Conservation (phyloP, 352 stramenopile genomes). For the Pythium biforme region DNA sequence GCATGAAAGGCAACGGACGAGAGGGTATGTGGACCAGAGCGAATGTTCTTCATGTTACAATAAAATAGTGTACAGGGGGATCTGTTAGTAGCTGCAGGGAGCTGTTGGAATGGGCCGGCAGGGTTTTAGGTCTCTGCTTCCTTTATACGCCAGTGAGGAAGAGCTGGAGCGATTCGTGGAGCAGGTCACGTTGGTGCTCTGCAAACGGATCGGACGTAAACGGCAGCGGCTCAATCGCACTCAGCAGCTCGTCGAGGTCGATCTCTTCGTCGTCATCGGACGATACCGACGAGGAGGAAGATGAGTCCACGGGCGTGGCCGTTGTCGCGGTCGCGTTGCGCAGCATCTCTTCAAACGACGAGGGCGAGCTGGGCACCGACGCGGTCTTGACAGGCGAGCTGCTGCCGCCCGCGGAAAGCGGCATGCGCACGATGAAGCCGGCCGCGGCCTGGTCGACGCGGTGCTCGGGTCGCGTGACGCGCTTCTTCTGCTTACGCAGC, state of each 20-base stretch:
- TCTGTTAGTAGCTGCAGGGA: background rate
- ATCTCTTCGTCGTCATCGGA: slow-evolving; percentile 2
- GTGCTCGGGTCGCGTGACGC: slow-evolving; percentile 70
- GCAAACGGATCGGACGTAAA: slow-evolving; percentile 33
- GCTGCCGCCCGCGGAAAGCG: background rate
- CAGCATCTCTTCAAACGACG: slow-evolving; percentile 25
- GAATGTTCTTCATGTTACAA: background rate
- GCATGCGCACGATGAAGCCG: slow-evolving; percentile 55
- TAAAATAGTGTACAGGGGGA: slow-evolving; percentile 14
- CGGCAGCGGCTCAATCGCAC: slow-evolving; percentile 47
- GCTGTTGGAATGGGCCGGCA: background rate
- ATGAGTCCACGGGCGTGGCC: background rate
- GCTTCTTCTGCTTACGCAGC: slow-evolving; percentile 85
- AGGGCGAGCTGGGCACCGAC: slow-evolving; percentile 12
- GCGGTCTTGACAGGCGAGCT: background rate
- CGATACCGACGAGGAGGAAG: background rate
- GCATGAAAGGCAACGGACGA: too few species aligned
- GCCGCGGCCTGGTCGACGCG: slow-evolving; percentile 62
- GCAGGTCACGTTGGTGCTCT: slow-evolving; percentile 38
- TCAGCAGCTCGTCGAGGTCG: slow-evolving; percentile 20
- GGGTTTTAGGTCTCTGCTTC: too few species aligned
- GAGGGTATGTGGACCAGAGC: background rate
- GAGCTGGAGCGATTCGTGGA: slow-evolving; percentile 25
- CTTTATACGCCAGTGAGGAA: slow-evolving; percentile 22
- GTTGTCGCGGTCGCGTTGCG: background rate